Evolutionary conservation across 805 yeast species (phyloP).

Genomic region (Zygosaccharomyces gambellarensis): DNA sequence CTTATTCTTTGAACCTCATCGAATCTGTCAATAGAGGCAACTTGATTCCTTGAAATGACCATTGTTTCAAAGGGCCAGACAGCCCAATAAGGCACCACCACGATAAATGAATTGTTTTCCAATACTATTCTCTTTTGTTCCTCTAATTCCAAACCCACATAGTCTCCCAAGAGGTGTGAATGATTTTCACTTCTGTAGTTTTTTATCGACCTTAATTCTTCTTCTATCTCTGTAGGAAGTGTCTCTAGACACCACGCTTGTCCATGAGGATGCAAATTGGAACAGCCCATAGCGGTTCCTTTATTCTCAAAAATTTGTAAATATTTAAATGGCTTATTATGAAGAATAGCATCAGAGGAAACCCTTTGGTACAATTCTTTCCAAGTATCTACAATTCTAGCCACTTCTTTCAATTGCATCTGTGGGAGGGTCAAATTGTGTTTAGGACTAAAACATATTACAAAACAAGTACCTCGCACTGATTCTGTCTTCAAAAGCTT

Average conservation of each 20-base stretch:
- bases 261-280: slow-evolving; percentile 79
- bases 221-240: slow-evolving; percentile 61
- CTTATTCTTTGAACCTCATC: slow-evolving; percentile 45
- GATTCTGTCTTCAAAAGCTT: slow-evolving; percentile 51
- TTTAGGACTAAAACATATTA: slow-evolving; percentile 67
- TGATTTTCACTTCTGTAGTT: slow-evolving; percentile 43
- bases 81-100: slow-evolving; percentile 78
- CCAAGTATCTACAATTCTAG: slow-evolving; percentile 57
- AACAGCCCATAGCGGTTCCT: slow-evolving; percentile 78
- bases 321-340: slow-evolving; percentile 48
- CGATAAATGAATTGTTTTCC: slow-evolving; percentile 58
- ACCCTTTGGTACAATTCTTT: slow-evolving; percentile 45
- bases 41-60: slow-evolving; percentile 52
- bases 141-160: slow-evolving; percentile 50
- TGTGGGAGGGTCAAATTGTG: slow-evolving; percentile 63
- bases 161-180: slow-evolving; percentile 56
- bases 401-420: slow-evolving; percentile 45
- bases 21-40: slow-evolving; percentile 47
- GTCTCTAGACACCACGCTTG: slow-evolving; percentile 72
- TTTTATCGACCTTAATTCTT: slow-evolving; percentile 49
- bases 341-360: slow-evolving; percentile 34
- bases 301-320: slow-evolving; percentile 73
- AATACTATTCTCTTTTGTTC: slow-evolving; percentile 50
- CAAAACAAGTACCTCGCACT: slow-evolving; percentile 64
- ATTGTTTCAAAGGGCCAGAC: slow-evolving; percentile 77